Conservation (phyloP, 352 stramenopile species). For the Globisporangium barbulae region DNA sequence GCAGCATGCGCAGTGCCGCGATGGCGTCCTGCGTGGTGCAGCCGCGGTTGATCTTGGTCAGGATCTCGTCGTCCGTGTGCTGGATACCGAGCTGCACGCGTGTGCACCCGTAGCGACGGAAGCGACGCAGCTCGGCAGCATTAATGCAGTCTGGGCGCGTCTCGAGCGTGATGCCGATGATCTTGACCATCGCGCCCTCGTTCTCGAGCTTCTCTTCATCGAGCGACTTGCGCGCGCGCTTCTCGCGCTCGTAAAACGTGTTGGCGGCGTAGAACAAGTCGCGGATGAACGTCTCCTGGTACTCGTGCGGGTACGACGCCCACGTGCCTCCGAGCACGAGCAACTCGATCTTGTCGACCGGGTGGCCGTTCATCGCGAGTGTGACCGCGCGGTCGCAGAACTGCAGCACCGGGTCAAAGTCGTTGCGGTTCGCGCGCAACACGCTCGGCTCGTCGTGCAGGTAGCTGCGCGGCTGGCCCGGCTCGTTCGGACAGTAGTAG, state of each 20-base stretch:
- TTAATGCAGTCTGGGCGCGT: conserved; percentile 91
- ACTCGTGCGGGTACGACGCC: conserved; percentile 89
- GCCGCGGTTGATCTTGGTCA: conserved; percentile 91
- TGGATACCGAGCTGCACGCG: conserved; percentile 90
- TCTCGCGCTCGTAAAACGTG: conserved; percentile 82
- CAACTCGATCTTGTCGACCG: conserved; percentile 92
- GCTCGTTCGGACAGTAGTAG: conserved; percentile 94
- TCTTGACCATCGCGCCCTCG: conserved; percentile 78
- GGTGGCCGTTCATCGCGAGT: conserved; percentile 90
- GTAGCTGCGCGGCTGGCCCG: conserved; percentile 89
- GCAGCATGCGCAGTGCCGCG: conserved; percentile 77
- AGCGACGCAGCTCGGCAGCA: conserved; percentile 79
- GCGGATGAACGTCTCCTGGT: conserved; percentile 90
- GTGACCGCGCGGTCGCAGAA: conserved; percentile 90
- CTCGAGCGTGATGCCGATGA: conserved; percentile 91
- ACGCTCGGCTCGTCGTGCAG: conserved; percentile 92
- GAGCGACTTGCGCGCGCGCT: conserved; percentile 65
- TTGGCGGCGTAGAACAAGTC: conserved; percentile 93
- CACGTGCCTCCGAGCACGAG: conserved; percentile 90
- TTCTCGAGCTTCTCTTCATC: conserved; percentile 90
- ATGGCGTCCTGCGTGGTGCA: conserved; percentile 76
- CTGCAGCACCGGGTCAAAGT: conserved; percentile 91
- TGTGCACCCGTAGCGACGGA: conserved; percentile 82
- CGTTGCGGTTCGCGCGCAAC: conserved; percentile 88
- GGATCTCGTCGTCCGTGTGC: conserved; percentile 89